Base-by-base conservation (phyloP, 345 rosid species). In the Diplotaxis tenuifolia region DNA sequence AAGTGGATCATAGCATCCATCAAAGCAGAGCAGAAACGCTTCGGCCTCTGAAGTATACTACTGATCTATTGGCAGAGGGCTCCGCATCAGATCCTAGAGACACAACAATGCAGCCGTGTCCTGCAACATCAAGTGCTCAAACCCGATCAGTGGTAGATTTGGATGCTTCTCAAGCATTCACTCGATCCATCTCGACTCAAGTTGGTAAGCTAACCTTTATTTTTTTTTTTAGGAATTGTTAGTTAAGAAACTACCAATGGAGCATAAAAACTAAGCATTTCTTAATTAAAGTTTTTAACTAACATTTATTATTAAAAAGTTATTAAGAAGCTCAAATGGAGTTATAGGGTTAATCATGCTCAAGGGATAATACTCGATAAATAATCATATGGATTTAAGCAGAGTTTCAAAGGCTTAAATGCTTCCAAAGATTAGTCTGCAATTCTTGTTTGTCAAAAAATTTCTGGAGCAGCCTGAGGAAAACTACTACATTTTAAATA, bases 111-210 rank as follows among this genome's bases (percentile, higher is more conserved):
- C 81, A 65, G 16, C 47, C 75, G 18, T 36, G 84, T 29, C 71
- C 57, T 5, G 22, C 69, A 64, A 64, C n/a, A n/a, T n/a, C n/a
- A n/a, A n/a, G n/a, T n/a, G n/a, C n/a, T n/a, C n/a, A n/a, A n/a
- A n/a, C 23, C 25, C 59, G 88, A 61, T 61, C 82, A 21, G 57
- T 52, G 62, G 65, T 86, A 23, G 11, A 64, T 25, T 28, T 72
- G 27, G 69, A 67, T 45, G 49, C 64, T 11, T 78, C 52, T 71
- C 86, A 63, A 60, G 25, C 58, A 10, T 78, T 72, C 38, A 12
- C 42, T 61, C 77, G n/a, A n/a, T n/a, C 29, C 29, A 27, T 27
- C 29, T 27, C 29, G 29, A 27, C 29, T 27, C 29, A 27, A 27
- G 29, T 27, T 27, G 29, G 29, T 27, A 27, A 27, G 29, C 29